Evolutionary conservation across 129 eudicot genomes (phyloP).

Genomic region (Helichrysum umbraculigerum): DNA sequence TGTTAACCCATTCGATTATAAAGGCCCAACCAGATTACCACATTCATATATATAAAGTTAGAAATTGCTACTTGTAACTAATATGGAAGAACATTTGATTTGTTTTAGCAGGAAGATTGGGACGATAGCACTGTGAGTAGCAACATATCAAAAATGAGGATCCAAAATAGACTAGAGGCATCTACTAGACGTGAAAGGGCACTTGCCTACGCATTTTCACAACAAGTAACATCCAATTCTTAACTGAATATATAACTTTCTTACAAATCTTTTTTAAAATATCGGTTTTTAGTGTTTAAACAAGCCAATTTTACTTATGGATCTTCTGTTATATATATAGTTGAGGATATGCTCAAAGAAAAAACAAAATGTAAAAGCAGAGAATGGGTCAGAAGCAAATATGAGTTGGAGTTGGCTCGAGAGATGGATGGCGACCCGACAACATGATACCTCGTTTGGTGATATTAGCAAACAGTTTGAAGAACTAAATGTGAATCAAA

Average conservation of each 20-base stretch:
- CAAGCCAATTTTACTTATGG: neutral
- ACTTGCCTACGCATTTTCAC: constrained; percentile 92
- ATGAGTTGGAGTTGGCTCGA: constrained; percentile 90
- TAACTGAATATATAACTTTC: neutral
- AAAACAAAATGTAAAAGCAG: constrained; percentile 45
- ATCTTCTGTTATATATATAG: constrained; percentile 33
- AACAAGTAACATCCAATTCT: constrained; percentile 51
- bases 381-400: constrained; percentile 51
- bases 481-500: constrained; percentile 34
- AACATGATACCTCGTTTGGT: constrained; percentile 49
- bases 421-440: constrained; percentile 95
- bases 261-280: no score
- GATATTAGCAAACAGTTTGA: constrained; percentile 51
- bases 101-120: constrained; percentile 75
- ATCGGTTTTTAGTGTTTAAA: neutral
- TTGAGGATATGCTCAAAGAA: constrained; percentile 77
- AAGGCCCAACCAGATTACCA: neutral
- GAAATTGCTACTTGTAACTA: neutral
- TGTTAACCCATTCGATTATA: neutral
- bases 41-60: neutral
- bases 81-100: neutral
- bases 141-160: constrained; percentile 68
- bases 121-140: constrained; percentile 87
- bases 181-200: constrained; percentile 92
- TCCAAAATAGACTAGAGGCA: constrained; percentile 72